Conservation (phyloP, 2,329 filamentous ascomycete genomes). For the Acephala macrosclerotiorum region DNA sequence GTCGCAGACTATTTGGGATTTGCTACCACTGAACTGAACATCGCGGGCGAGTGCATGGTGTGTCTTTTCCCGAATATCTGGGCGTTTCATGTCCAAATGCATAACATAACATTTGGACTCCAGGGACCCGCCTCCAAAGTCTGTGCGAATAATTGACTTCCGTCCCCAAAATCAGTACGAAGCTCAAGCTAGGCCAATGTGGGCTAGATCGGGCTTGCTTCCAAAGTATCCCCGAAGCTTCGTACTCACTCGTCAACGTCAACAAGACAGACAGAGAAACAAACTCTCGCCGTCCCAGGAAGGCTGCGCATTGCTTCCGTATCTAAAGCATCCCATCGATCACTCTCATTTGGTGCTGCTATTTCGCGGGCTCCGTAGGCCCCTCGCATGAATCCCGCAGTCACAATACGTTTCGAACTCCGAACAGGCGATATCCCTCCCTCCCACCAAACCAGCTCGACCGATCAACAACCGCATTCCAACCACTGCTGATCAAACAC, state of each 20-base stretch:
- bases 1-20: no score
- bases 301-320: neutral
- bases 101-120: neutral
- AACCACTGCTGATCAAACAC: conserved; percentile 21
- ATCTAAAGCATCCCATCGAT: neutral
- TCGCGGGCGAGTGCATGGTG: neutral
- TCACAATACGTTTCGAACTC: neutral
- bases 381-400: neutral
- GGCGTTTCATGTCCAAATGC: neutral
- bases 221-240: neutral
- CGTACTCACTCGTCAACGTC: neutral
- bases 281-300: neutral
- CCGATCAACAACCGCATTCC: neutral
- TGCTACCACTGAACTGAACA: no score
- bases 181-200: neutral
- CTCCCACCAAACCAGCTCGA: no score
- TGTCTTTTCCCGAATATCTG: neutral
- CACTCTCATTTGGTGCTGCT: neutral
- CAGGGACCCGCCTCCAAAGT: neutral
- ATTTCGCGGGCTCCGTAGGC: neutral
- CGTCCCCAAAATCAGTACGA: neutral
- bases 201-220: neutral
- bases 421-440: neutral
- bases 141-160: neutral
- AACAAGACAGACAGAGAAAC: neutral